Evolutionary conservation across 176 grass and related monocot genomes (phyloP), one percentile per base, ranked within the genome.

Genomic region (Juncus inflexus): DNA sequence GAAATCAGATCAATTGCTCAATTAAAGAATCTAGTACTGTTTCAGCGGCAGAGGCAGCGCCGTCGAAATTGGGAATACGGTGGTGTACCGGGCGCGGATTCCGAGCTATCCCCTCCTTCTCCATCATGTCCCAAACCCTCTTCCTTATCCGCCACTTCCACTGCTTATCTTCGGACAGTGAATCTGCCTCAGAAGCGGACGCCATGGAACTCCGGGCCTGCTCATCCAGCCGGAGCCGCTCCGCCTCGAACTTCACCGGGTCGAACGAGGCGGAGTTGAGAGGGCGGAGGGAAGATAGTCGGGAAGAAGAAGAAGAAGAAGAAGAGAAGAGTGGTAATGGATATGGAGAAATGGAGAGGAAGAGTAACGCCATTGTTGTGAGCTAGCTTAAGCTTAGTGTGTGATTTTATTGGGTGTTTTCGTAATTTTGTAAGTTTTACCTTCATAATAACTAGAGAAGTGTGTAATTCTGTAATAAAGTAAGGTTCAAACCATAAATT

Each of bases 71-170:
- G 78, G 92, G 87, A 71, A 97, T 97, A 55, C 84, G 92, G 77
- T 97, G 92, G 80, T 97, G 92, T 43, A 91, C 87, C 12, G 92
- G 87, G 9, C 82, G 87, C 45, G 92, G 92, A 64, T 86, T 85
- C 11, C 85, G 77, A 42, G 85, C 84, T 9, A 91, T 55, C 15
- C 80, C 81, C 42, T 91, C 82, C 1, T 84, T 74, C 75, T 97
- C 87, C 67, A 97, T 79, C 53, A 73, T 15, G 66, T 91, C 87
- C 92, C 92, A 97, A 11, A 89, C 79, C 49, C 77, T 40, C 74
- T 84, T 89, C 40, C 92, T 52, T 66, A 91, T 91, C 66, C 37
- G 69, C 92, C 87, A 97, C 82, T 97, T 97, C 92, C 92, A 97
- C 59, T 80, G 79, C 61, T 66, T 80, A 43, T 6, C 45, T 13